phyloP scores from a whole-genome alignment of 2,329 filamentous ascomycete genomes.

The Phialophora macrospora region DNA sequence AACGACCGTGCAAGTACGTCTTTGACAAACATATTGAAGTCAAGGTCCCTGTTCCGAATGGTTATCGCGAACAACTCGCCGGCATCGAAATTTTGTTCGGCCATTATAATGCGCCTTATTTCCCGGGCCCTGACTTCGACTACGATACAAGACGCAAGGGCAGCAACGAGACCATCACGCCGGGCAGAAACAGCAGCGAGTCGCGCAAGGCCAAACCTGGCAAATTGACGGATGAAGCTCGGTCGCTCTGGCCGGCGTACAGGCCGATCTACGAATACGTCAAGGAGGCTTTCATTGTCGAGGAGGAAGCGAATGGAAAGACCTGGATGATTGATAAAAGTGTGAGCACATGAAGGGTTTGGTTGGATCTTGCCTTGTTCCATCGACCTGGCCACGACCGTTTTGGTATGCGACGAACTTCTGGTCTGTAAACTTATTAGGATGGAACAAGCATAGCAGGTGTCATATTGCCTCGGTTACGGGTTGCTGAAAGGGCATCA shows the following conservation, averaged over 20 bases:
- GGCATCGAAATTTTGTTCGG: conserved; percentile 65
- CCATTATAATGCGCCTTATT: conserved; percentile 64
- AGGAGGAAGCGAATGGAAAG: conserved; percentile 91
- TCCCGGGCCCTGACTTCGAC: conserved; percentile 63
- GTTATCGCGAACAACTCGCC: conserved; percentile 86
- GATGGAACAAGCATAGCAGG: conserved; percentile 20
- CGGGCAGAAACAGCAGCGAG: conserved; percentile 15
- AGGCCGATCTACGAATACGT: conserved; percentile 93
- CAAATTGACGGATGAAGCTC: conserved; percentile 73
- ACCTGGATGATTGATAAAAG: conserved; percentile 78
- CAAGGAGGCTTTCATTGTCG: conserved; percentile 87
- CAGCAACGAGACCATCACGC: conserved; percentile 36
- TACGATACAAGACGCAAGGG: conserved; percentile 42
- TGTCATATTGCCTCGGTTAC: not conserved
- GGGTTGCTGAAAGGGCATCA: not conserved
- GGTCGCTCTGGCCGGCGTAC: conserved; percentile 88
- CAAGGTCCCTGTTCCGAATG: conserved; percentile 81
- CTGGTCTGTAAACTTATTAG: conserved; percentile 4
- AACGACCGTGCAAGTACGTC: conserved; percentile 77
- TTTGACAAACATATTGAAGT: conserved; percentile 75
- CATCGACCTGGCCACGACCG: not conserved
- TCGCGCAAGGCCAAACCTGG: conserved; percentile 24
- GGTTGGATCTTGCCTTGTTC: not conserved
- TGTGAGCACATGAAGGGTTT: conserved; percentile 34
- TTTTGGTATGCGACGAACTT: not conserved